Base-by-base conservation (phyloP, 225 moss, liverwort and hornwort genomes). In the Neckera pumila region DNA sequence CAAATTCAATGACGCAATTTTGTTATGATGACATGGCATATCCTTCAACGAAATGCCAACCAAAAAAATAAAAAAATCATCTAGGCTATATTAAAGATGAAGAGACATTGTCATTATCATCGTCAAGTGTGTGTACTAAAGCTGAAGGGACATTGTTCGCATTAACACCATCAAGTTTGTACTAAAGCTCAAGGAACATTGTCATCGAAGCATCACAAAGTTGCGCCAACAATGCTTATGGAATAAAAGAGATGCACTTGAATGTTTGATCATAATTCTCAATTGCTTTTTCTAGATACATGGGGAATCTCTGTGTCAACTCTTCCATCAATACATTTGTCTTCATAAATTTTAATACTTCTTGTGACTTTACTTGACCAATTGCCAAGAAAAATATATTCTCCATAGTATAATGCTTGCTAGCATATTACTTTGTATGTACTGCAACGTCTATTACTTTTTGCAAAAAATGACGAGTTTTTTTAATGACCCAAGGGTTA, bases 211-310 rank as follows among this genome's bases (percentile, higher is more conserved):
- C 26, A 40, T 40, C 2, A 66, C n/a, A 36, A 66, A 66, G 3
- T 66, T 11, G 11, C 4, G 1, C 20, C 6, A 0, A 11, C 3
- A 36, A 2, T 66, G 6, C 7, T 67, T n/a, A 21, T 21, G n/a
- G 9, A 3, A 20, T 11, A n/a, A 36, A 11, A 36, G 11, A 66
- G 36, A 20, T 67, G 30, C 14, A 31, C 31, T 43, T 80, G 30
- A 80, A 60, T 42, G 20, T 3, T 42, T 60, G n/a, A 13, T 40
- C 1, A 20, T 60, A 42, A 60, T 51, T 59, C 4, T 59, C 19
- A 40, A 60, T 14, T 3, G 9, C 0, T 74, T 53, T 36, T 42
- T 30, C 2, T 18, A 17, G 0, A 30, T 38, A 26, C 0, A 0
- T 42, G 9, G 20, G 8, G 5, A n/a, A 3, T 58, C n/a, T n/a